These are phyloP conservation scores for Theileria sp. DNA, from an alignment of 169 alveolate species.

Conservation along the genomic window DNA sequence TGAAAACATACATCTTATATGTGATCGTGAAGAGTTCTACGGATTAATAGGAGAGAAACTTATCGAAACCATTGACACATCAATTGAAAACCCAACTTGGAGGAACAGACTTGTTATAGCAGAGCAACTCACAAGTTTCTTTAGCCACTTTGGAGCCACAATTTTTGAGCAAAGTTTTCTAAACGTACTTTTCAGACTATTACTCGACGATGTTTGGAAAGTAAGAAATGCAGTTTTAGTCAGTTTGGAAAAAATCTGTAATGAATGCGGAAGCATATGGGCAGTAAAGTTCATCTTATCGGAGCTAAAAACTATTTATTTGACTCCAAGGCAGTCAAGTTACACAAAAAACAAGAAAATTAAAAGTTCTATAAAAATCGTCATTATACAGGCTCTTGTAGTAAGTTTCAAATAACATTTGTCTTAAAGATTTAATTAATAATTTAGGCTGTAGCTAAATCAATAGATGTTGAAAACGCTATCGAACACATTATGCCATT, in stretches of 20 bases:
- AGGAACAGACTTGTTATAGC: slow-evolving; percentile 58
- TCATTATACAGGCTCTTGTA: slow-evolving; percentile 55
- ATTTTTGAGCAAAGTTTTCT: slow-evolving; percentile 39
- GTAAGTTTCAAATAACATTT: slow-evolving; percentile 26
- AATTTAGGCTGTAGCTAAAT: slow-evolving; percentile 61
- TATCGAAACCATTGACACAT: slow-evolving; percentile 37
- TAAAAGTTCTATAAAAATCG: slow-evolving; percentile 40
- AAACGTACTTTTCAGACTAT: slow-evolving; percentile 32
- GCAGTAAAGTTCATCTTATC: slow-evolving; percentile 34
- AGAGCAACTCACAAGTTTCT: slow-evolving; percentile 38
- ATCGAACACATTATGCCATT: slow-evolving; percentile 58
- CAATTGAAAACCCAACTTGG: slow-evolving; percentile 46
- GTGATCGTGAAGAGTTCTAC: slow-evolving; percentile 46
- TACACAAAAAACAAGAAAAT: slow-evolving; percentile 12
- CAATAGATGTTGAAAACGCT: slow-evolving; percentile 46
- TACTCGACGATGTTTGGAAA: slow-evolving; percentile 64
- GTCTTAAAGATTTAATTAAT: neutral
- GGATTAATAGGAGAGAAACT: slow-evolving; percentile 28
- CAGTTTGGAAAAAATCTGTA: slow-evolving; percentile 42
- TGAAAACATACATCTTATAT: slow-evolving; percentile 43
- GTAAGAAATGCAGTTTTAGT: slow-evolving; percentile 48
- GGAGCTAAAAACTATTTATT: slow-evolving; percentile 31
- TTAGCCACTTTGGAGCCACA: slow-evolving; percentile 47
- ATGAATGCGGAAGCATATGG: slow-evolving; percentile 53
- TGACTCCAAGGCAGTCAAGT: slow-evolving; percentile 39